Evolutionary conservation across 225 moss, liverwort and hornwort genomes (phyloP), one percentile per base, ranked within the genome.

Genomic region (Anthoceros angustus): DNA sequence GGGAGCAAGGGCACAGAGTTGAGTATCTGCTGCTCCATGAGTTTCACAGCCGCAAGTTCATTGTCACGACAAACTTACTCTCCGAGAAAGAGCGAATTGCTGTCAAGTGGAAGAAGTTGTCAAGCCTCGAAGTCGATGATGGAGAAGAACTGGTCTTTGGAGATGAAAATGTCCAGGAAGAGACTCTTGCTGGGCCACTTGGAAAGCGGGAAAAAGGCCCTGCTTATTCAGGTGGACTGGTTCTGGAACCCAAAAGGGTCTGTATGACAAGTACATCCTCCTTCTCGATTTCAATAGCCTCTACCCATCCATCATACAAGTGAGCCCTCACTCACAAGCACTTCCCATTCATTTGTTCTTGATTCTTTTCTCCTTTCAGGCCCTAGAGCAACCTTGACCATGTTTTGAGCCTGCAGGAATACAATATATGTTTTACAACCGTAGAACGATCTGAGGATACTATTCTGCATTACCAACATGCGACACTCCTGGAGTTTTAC

Each of bases 241-340:
- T 98, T 66, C 73, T 98, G 63, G 98, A 98, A 74, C 98, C 98
- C 42, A 98, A 98, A 89, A 82, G 76, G 98, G 98, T 64, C 81
- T 98, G 18, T 98, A 98, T 71, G 98, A 98, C 78, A 98, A 89
- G 71, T 87, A 67, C 25, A 82, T 98, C 49, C 76, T 98, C 65
- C 76, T 98, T 64, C 89, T 98, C 24, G 98, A 98, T 70, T 98
- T 98, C 67, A 98, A 98, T 77, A 98, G 98, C 77, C 80, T 98
- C 42, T 98, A 98, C 65, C 98, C 98, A 15, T 98, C 98, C 25
- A 98, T 98, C 65, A 98, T 98, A 69, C 98, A 98, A 91, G 98
- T 95, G 5, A 64, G 40, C 32, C 12, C 24, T 66, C 20, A 2
- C 4, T 25, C 9, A 21, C 25, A 14, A 15, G 41, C 42, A 7